Base-by-base conservation (phyloP, 2,329 filamentous ascomycete species). In the Cordyceps farinosa region DNA sequence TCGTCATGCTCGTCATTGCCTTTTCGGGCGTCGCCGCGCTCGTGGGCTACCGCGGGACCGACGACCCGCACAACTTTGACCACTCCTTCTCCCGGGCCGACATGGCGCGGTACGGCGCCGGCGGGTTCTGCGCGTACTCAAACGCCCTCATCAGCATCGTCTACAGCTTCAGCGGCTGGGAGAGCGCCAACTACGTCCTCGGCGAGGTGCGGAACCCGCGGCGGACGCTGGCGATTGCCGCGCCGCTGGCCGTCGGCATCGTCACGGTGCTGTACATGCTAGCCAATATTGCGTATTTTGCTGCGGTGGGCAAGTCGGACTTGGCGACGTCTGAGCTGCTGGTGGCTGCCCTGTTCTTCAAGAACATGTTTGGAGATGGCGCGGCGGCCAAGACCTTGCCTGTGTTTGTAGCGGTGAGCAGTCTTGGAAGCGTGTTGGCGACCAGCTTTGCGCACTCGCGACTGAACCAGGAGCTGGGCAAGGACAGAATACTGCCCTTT, bases 401-500 rank as follows among this genome's bases (percentile, higher is more conserved):
- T 0, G 83, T 80, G 0, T 85, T 88, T 59, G 84, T 88, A 1
- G 84, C 84, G 0, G 70, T 88, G 40, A 86, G 82, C 57, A 86
- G 86, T 66, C 69, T 88, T 54, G 86, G 86, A 7, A 88, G 88
- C 58, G 84, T 89, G 0, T 74, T 88, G 9, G 83, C 84, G 27
- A 81, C 87, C 52, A 85, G 80, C 64, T 88, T 87, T 67, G 80
- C 84, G 0, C 83, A 87, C 60, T 76, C 84, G 0, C 79, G 85
- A 1, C 68, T 87, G 10, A 87, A 85, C 67, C 85, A 87, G 66
- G 88, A 90, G 71, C 77, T 91, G 51, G 89, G 85, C 1, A 89
- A 89, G 69, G 88, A 91, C 69, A 87, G 87, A 0, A 76, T 91
- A 5, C 70, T 91, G 15, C 89, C 89, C 0, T 88, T 82, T 61